Conservation (phyloP, 73 alveolate genomes). For the Effrenium voratum region DNA sequence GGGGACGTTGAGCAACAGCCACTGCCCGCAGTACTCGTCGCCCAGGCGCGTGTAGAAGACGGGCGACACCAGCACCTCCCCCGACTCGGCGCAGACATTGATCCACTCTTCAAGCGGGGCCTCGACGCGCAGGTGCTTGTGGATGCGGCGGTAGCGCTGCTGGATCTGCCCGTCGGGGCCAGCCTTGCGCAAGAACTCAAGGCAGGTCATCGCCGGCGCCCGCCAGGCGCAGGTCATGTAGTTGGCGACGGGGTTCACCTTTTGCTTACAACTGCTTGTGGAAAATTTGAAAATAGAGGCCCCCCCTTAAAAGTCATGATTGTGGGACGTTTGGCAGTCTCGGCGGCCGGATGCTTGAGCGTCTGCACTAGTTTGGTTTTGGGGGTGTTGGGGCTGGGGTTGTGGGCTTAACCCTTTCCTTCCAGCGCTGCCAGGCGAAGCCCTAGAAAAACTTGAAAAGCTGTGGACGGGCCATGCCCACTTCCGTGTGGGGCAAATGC, state of each 20-base stretch:
- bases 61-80: not conserved
- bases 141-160: not conserved
- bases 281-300: too few relatives aligned
- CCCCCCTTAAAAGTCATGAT: too few relatives aligned
- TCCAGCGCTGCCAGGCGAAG: too few relatives aligned
- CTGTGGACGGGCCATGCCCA: too few relatives aligned
- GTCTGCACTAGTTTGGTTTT: too few relatives aligned
- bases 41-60: not conserved
- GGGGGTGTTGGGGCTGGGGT: too few relatives aligned
- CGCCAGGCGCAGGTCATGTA: slow-evolving; percentile 41
- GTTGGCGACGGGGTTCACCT: not conserved
- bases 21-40: not conserved
- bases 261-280: too few relatives aligned
- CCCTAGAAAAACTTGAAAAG: too few relatives aligned
- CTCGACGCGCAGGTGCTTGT: not conserved
- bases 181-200: slow-evolving; percentile 6
- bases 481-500: too few relatives aligned
- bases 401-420: too few relatives aligned
- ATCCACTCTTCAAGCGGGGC: not conserved
- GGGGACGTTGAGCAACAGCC: slow-evolving; percentile 37
- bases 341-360: too few relatives aligned
- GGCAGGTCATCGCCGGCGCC: not conserved
- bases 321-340: too few relatives aligned
- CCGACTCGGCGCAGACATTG: not conserved
- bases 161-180: not conserved